phyloP scores from a whole-genome alignment of 345 rosid species.

The thale cress (Arabidopsis thaliana) region TAIR10.1 NC_003070.9:2928501-2929000 shows the following conservation, averaged over 20 bases:
- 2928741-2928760: constrained; percentile 26
- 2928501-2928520: constrained; percentile 43
- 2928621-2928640: constrained; percentile 49
- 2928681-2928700: constrained; percentile 42
- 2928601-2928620: constrained; percentile 44
- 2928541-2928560: constrained; percentile 45
- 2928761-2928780: constrained; percentile 6
- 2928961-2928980: background rate
- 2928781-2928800: constrained; percentile 7
- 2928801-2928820: constrained; percentile 26
- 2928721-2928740: constrained; percentile 43
- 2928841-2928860: constrained; percentile 23
- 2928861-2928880: constrained; percentile 12
- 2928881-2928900: background rate
- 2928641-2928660: constrained; percentile 49
- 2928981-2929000: background rate
- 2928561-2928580: constrained; percentile 38
- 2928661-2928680: constrained; percentile 43
- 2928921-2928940: background rate
- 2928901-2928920: constrained; percentile 1
- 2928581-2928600: constrained; percentile 47
- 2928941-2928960: background rate
- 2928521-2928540: constrained; percentile 42
- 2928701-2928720: constrained; percentile 41
- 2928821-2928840: constrained; percentile 19